phyloP scores from a whole-genome alignment of 345 rosid species.

The Pugionium cornutum region DNA sequence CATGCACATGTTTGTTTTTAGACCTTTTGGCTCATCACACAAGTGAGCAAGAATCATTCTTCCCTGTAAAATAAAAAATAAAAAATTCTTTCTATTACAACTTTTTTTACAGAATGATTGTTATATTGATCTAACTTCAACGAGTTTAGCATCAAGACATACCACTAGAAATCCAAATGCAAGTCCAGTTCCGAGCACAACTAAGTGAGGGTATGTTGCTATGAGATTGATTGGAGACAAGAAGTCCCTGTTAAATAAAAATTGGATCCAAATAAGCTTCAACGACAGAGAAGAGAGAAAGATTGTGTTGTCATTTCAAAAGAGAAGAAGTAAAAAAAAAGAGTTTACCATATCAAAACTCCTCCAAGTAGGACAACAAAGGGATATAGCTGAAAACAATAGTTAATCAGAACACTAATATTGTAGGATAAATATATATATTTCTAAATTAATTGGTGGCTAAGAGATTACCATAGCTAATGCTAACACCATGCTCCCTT shows the following conservation, averaged over 20 bases:
- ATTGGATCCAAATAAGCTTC: slow-evolving; percentile 14
- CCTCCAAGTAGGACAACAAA: slow-evolving; percentile 84
- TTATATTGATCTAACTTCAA: not conserved
- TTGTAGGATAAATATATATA: slow-evolving; percentile 15
- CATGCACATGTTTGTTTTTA: slow-evolving; percentile 99
- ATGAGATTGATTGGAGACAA: slow-evolving; percentile 79
- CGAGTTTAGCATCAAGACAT: slow-evolving; percentile 35
- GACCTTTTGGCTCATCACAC: slow-evolving; percentile 98
- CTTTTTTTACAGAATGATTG: not conserved
- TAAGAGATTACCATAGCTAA: slow-evolving; percentile 80
- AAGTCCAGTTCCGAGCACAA: slow-evolving; percentile 92
- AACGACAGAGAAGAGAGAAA: not conserved
- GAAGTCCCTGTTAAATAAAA: slow-evolving; percentile 29
- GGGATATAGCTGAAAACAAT: slow-evolving; percentile 73
- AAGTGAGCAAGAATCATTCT: slow-evolving; percentile 98
- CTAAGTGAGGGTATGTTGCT: slow-evolving; percentile 81
- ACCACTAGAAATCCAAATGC: slow-evolving; percentile 99
- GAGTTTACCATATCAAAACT: slow-evolving; percentile 79
- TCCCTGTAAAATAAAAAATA: slow-evolving; percentile 61
- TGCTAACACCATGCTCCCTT: slow-evolving; percentile 85
- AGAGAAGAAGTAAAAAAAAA: slow-evolving; percentile 13
- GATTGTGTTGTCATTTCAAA: not conserved
- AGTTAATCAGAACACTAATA: slow-evolving; percentile 32
- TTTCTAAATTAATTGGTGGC: not conserved
- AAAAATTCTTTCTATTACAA: not conserved